Evolutionary conservation across 768 basidiomycete genomes (phyloP).

Genomic region (Suillus subluteus): DNA sequence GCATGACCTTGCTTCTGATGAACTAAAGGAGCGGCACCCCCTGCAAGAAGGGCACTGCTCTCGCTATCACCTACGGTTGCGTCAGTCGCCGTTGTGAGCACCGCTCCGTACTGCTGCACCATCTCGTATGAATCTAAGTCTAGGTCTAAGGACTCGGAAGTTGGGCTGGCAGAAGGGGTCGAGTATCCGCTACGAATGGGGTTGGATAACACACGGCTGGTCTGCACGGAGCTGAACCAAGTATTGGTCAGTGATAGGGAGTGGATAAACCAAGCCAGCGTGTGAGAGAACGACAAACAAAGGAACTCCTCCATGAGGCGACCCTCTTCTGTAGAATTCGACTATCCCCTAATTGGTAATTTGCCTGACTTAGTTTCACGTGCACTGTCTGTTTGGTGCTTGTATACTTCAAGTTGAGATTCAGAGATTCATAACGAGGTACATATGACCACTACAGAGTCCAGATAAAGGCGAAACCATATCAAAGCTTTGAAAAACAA

Average conservation of each 20-base stretch:
- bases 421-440: conserved; percentile 14
- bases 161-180: too few relatives aligned
- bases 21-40: conserved; percentile 23
- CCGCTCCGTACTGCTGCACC: conserved; percentile 72
- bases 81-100: conserved; percentile 36
- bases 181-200: neutral
- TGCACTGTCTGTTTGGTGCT: neutral
- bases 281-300: conserved; percentile 10
- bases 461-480: conserved; percentile 4
- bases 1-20: conserved; percentile 66
- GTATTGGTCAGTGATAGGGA: conserved; percentile 2
- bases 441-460: conserved; percentile 14
- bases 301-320: neutral
- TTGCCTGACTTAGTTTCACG: neutral
- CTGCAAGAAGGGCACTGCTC: conserved; percentile 61
- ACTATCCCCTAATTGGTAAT: neutral
- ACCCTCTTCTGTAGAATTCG: neutral
- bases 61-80: conserved; percentile 43
- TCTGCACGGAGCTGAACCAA: conserved; percentile 1
- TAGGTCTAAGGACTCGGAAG: conserved; percentile 2
- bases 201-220: neutral
- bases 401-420: too few relatives aligned
- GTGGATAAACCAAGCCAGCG: conserved; percentile 5
- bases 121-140: conserved; percentile 52
- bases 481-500: conserved; percentile 18